Evolutionary conservation across 371 early-diverging fungal species (phyloP), one percentile per base, ranked within the genome.

Genomic region (Rhizopus microsporus): DNA sequence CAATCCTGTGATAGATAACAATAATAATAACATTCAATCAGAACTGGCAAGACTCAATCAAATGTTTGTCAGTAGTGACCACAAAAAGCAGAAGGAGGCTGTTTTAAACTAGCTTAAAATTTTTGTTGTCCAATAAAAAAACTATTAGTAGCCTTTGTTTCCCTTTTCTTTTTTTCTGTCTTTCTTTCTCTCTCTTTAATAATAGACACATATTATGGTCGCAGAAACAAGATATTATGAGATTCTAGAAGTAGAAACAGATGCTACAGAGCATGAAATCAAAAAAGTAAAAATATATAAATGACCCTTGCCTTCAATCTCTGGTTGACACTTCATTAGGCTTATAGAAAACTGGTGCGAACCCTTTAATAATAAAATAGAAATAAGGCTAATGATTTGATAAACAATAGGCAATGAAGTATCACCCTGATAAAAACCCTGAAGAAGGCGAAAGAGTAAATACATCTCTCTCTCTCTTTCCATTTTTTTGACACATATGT

Each of bases 381-480:
- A 42, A 13, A 33, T 7, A 44, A 8, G 9, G 7, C 7, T 16
- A 23, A 5, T 15, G 7, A 49, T 35, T 32, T 16, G n/a, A n/a
- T 9, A 9, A 16, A 10, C 7, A 51, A 33, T 57, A 74, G 76
- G 98, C 98, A 5, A 86, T 94, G 77, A 96, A 94, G 80, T 97
- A 91, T 74, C 99, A 99, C 76, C 99, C 93, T 52, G 98, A 97
- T 74, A 94, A 90, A 80, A 86, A 80, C 51, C 78, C 81, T 51
- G 80, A 81, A 29, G 76, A 72, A 48, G 73, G 72, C 13, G 72
- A 74, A 50, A 58, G 68, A 48, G 72, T 76, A 75, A 54, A 57
- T 51, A 54, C 31, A 6, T 50, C n/a, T 33, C 31, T n/a, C 23
- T 46, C 3, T 33, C 38, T 38, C 17, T 3, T 13, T 42, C n/a